A percentile compares a stretch with the other conserved stretches of the same genome.
phyloP scores from a whole-genome alignment of 768 basidiomycete species.

The Boletus bicolor region DNA sequence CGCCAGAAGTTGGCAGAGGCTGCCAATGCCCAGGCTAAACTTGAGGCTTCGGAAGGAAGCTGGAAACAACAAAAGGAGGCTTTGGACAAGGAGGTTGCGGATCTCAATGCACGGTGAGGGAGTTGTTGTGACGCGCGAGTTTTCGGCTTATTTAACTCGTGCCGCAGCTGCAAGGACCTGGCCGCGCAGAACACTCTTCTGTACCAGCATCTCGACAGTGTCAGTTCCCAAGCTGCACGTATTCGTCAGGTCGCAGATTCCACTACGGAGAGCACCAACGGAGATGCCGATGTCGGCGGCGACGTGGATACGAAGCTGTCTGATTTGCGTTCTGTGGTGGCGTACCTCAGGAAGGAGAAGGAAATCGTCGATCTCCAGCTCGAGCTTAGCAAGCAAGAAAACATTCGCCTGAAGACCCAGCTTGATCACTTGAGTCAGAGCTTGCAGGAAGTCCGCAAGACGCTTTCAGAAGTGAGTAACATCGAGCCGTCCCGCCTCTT shows the following conservation, averaged over 20 bases:
- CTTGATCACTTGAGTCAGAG: slow-evolving; percentile 69
- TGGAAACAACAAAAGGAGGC: slow-evolving; percentile 79
- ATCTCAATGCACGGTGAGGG: slow-evolving; percentile 65
- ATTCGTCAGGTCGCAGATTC: slow-evolving; percentile 70
- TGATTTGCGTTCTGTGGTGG: slow-evolving; percentile 74
- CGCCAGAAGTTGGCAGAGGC: slow-evolving; percentile 60
- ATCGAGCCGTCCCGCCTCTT: background rate
- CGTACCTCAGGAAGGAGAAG: slow-evolving; percentile 85
- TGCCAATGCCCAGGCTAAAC: slow-evolving; percentile 73
- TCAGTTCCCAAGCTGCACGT: slow-evolving; percentile 78
- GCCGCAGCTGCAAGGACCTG: slow-evolving; percentile 65
- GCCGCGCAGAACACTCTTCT: slow-evolving; percentile 71
- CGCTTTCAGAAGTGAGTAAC: slow-evolving; percentile 62
- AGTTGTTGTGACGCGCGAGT: background rate
- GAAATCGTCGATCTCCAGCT: slow-evolving; percentile 88
- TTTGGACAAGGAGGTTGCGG: slow-evolving; percentile 73
- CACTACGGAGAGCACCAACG: slow-evolving; percentile 36
- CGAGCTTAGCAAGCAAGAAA: slow-evolving; percentile 78
- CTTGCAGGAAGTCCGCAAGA: slow-evolving; percentile 65
- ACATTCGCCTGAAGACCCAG: slow-evolving; percentile 66
- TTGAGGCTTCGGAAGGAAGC: slow-evolving; percentile 66
- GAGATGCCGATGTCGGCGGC: slow-evolving; percentile 44
- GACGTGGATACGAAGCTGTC: slow-evolving; percentile 63
- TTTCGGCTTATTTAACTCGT: background rate
- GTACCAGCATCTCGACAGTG: slow-evolving; percentile 81